phyloP scores from a whole-genome alignment of 345 rosid genomes.

The Syzygium oleosum region DNA sequence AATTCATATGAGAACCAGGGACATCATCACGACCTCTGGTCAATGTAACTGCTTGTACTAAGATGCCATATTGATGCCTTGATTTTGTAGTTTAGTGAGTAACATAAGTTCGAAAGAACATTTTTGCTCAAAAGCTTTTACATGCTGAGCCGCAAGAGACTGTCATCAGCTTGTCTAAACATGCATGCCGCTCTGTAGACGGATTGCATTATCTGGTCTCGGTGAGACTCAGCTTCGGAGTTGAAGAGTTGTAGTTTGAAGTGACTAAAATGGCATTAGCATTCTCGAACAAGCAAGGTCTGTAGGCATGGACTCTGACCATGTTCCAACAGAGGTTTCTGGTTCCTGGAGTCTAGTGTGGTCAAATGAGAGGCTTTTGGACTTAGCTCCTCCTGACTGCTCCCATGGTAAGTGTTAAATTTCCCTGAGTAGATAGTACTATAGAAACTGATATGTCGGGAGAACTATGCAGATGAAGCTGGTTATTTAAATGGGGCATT shows the following conservation, averaged over 20 bases:
- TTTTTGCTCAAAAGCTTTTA: not conserved
- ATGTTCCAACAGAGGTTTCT: not conserved
- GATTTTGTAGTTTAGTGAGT: not conserved
- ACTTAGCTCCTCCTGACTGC: not conserved
- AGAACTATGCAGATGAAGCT: not conserved
- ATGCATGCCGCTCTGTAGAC: not conserved
- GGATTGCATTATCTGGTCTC: not conserved
- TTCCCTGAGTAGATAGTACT: not conserved
- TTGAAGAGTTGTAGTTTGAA: not conserved
- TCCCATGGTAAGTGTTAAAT: not conserved
- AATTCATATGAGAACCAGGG: not conserved
- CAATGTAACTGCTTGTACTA: not conserved
- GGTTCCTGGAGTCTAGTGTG: not conserved
- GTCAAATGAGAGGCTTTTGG: not conserved
- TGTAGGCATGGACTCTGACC: not conserved
- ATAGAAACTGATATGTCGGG: not conserved
- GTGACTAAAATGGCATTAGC: not conserved
- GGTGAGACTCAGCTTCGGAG: not conserved
- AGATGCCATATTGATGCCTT: not conserved
- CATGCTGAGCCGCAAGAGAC: not conserved
- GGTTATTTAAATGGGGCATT: not conserved
- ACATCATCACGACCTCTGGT: not conserved
- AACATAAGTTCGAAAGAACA: not conserved
- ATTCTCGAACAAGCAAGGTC: not conserved
- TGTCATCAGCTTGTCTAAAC: not conserved